Base-by-base conservation (phyloP, 2,329 filamentous ascomycete species). In the Gliomastix tumulicola region DNA sequence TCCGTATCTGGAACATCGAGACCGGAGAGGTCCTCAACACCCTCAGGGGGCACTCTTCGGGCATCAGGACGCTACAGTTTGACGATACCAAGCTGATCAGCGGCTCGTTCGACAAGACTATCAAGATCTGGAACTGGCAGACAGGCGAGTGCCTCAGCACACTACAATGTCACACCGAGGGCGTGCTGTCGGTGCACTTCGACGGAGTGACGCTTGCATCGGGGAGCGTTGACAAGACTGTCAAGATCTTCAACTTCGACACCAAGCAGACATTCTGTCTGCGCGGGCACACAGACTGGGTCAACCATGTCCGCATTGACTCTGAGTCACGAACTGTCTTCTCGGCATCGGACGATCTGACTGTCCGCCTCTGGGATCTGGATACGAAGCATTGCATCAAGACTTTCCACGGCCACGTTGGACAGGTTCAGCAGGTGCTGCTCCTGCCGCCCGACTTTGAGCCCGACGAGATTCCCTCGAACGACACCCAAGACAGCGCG, bases 111-210 rank as follows among this genome's bases (percentile, higher is more conserved):
- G 92, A 97, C 57, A 76, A 79, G 34, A 94, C 83, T 5, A 75
- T 98, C 50, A 89, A 86, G 55, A 79, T 98, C 22, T 98, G 92
- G 92, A 94, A 98, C 54, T 96, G 89, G 88, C 78, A 84, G 43
- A 96, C 88, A 0, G 92, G 92, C 32, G 78, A 88, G 49, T 88
- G 87, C 49, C 73, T 96, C 39, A 84, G 82, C 34, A 94, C 84
- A 0, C 80, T 94, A 37, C 73, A 76, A 11, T 84, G 83, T 17
- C 92, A 97, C 54, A 77, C 71, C 15, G 82, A 81, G 23, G 89
- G 89, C 11, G 84, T 98, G 19, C 83, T 97, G 44, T 82, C 82
- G 17, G 74, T 97, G 8, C 85, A 97, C 60, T 94, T 94, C 56
- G 87, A 89, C 41, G 81, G 78, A 16, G 85, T 85, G 38, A 80